Percentiles rank a stretch among this genome's conserved stretches.
Evolutionary conservation across 768 basidiomycete species (phyloP).

Genomic region (Pleurotus platypus): DNA sequence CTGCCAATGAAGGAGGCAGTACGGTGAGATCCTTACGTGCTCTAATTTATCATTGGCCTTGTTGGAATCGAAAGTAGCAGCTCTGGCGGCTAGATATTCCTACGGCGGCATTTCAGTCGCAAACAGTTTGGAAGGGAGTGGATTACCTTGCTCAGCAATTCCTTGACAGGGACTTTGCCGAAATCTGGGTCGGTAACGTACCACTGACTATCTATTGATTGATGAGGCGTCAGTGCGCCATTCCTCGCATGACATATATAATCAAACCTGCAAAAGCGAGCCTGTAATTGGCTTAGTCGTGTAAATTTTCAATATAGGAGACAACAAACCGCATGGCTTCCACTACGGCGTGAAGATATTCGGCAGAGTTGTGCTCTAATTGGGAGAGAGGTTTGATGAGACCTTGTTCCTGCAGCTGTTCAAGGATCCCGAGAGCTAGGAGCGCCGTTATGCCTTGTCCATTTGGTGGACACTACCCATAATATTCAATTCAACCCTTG

Average conservation of each 20-base stretch:
- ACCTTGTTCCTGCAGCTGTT: constrained; percentile 75
- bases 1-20: background rate
- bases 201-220: constrained; percentile 67
- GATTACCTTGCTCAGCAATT: constrained; percentile 79
- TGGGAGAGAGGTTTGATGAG: constrained; percentile 66
- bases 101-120: constrained; percentile 22
- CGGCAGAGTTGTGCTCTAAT: constrained; percentile 86
- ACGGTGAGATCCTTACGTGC: constrained; percentile 43
- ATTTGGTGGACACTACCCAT: constrained; percentile 83
- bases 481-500: background rate
- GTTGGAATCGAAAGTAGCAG: constrained; percentile 70
- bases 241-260: background rate
- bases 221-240: background rate
- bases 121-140: background rate
- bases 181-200: constrained; percentile 92
- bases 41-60: constrained; percentile 64
- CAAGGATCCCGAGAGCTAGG: constrained; percentile 89
- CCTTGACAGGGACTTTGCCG: constrained; percentile 69
- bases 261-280: constrained; percentile 71
- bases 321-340: constrained; percentile 71
- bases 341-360: constrained; percentile 85
- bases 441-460: constrained; percentile 96
- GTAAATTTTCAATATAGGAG: too few species aligned
- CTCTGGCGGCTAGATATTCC: constrained; percentile 82
- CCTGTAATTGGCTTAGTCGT: constrained; percentile 23